Evolutionary conservation across 2,329 filamentous ascomycete genomes (phyloP), one percentile per base, ranked within the genome.

Genomic region (Aspergillus sp.): DNA sequence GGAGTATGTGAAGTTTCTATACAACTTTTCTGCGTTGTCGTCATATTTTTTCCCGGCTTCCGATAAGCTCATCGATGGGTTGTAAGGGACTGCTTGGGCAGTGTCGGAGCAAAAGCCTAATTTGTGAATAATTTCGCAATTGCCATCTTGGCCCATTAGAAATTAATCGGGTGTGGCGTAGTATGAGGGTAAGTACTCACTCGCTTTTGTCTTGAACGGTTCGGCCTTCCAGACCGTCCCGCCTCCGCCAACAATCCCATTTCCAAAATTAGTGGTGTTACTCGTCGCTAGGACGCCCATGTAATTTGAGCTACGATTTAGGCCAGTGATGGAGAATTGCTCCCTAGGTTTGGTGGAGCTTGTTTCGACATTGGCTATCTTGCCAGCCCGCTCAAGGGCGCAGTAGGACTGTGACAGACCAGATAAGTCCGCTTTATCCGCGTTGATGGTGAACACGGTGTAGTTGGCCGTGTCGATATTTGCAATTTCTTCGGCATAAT

Each of bases 61-160:
- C 2, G 82, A 79, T 19, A 81, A 77, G 65, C 86, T 86, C 53
- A 84, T 79, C 63, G 86, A 87, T 2, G 85, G 81, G 68, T 96
- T 96, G 41, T 89, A 87, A 0, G 95, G 95, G 0, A 97, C 95
- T 6, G 93, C 90, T 70, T 97, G 97, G 51, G 93, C 91, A 48
- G 93, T 89, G 66, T 93, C 86, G 64, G 88, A 84, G 77, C 95
- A 99, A 73, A 98, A 96, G 0, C 86, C 80, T n/a, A 99, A 85
- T 69, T 96, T 88, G 73, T 88, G 93, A 46, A 98, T 82, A 41
- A 99, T 82, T 59, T 89, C 88, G 73, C 95, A 99, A 68, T 93
- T 96, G 59, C 86, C 84, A 58, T 90, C 90, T 86, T 66, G 39
- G 35, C n/a, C 41, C 31, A 21, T 59, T 23, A 58, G 51, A n/a